Evolutionary conservation across 495 filamentous ascomycete species (phyloP).

Genomic region (Penicillium nucicola): DNA sequence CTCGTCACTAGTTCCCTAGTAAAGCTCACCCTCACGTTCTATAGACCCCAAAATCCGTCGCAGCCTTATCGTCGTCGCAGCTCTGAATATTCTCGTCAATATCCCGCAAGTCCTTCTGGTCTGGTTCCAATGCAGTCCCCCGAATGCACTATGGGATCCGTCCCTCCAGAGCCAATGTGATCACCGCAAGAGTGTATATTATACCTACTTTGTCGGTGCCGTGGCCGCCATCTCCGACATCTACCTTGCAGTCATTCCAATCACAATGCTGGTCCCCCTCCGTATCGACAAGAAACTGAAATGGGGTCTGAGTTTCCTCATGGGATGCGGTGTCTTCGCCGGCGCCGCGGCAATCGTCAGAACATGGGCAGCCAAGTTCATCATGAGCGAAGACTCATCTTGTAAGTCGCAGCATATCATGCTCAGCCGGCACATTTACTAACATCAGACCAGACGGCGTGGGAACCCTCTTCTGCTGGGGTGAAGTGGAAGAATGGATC

Average conservation of each 20-base stretch:
- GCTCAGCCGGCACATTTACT: neutral
- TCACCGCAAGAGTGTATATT: conserved; percentile 22
- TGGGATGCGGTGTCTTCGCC: conserved; percentile 25
- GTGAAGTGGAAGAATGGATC: conserved; percentile 27
- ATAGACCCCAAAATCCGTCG: conserved; percentile 23
- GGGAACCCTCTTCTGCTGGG: conserved; percentile 22
- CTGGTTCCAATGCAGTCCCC: conserved; percentile 24
- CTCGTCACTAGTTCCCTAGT: neutral
- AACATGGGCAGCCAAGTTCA: conserved; percentile 25
- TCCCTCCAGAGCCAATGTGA: conserved; percentile 15
- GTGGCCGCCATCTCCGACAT: conserved; percentile 22
- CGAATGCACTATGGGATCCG: conserved; percentile 21
- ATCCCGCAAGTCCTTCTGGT: conserved; percentile 21
- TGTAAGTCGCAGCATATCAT: conserved; percentile 8
- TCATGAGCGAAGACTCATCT: conserved; percentile 20
- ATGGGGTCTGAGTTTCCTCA: conserved; percentile 26
- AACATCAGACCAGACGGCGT: conserved; percentile 16
- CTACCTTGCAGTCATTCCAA: conserved; percentile 23
- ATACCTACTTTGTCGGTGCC: conserved; percentile 23
- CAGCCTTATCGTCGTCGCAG: conserved; percentile 22
- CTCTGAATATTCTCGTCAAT: conserved; percentile 19
- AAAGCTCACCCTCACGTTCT: neutral
- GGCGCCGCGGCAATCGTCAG: conserved; percentile 24
- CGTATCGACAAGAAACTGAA: conserved; percentile 25
- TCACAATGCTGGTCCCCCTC: conserved; percentile 20